Base-by-base conservation (phyloP, 441 rosid species). In the Gossypium schwendimanii region DNA sequence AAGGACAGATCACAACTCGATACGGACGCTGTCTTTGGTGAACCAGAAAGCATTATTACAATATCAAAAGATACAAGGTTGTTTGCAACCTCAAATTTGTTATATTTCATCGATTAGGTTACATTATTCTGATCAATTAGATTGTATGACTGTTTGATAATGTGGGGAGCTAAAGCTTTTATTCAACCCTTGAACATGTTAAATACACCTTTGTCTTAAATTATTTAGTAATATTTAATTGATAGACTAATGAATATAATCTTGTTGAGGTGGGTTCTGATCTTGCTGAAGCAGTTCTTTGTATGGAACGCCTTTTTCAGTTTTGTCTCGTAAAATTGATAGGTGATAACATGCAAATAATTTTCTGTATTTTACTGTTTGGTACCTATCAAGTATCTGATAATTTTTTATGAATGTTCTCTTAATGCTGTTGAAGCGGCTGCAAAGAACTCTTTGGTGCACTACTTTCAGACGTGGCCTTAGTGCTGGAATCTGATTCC, bases 41-140 rank as follows among this genome's bases (percentile, higher is more conserved):
- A 87, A 80, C 52, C 72, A 24, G 84, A 80, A 58, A 73, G 67
- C 71, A 41, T 73, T 61, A 70, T 66, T 63, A 63, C 65, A 24
- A 36, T 74, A n/a, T 59, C 82, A 11, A 70, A 39, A 33, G 80
- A 81, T 78, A 72, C 52, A 74, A 79, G 90, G 95, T 88, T 80
- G 68, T 75, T 66, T 33, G 53, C 31, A 41, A 45, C 8, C 49
- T 65, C 63, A 31, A 69, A 49, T 63, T 58, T 21, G 47, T 12
- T 28, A 15, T 67, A 67, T 15, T 20, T 59, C 77, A 70, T 50
- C 10, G 28, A 36, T 80, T 20, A 71, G 69, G 54, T 74, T 53
- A 7, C 36, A 11, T 2, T 26, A 9, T 70, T 70, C 49, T 70
- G 39, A 63, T 70, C 17, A 63, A 45, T 21, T 24, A 28, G 14